These are phyloP conservation scores for Vigna hirtella DNA, from an alignment of 306 rosid genomes.

Conservation along the genomic window DNA sequence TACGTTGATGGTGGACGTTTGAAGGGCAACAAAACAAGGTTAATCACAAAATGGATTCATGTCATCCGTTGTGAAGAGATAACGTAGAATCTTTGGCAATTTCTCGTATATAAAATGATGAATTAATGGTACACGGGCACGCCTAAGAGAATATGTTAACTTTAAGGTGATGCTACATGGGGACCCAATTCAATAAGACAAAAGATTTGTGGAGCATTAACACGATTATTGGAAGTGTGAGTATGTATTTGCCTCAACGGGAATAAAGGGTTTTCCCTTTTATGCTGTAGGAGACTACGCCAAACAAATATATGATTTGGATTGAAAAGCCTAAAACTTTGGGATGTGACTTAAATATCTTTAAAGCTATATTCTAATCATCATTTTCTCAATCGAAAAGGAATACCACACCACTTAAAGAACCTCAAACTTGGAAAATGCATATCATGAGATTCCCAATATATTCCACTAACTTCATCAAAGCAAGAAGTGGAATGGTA, in stretches of 20 bases:
- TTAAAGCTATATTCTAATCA: constrained; percentile 42
- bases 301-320: constrained; percentile 46
- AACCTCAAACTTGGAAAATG: constrained; percentile 35
- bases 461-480: constrained; percentile 38
- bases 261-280: constrained; percentile 48
- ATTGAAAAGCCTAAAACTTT: constrained; percentile 72
- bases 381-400: constrained; percentile 14
- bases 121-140: constrained; percentile 43
- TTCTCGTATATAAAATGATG: constrained; percentile 16
- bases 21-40: constrained; percentile 9
- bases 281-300: constrained; percentile 35
- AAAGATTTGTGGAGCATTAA: constrained; percentile 67
- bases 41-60: background rate
- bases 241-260: constrained; percentile 47
- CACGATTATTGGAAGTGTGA: constrained; percentile 52
- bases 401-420: constrained; percentile 36
- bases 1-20: constrained; percentile 15
- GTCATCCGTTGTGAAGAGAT: constrained; percentile 37
- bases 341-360: constrained; percentile 54
- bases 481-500: background rate
- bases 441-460: constrained; percentile 33
- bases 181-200: constrained; percentile 54
- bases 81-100: constrained; percentile 33
- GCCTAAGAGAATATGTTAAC: constrained; percentile 36
- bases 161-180: constrained; percentile 40